Evolutionary conservation across 208 protist genomes (phyloP).

Genomic region (Crithidia brevicula): DNA sequence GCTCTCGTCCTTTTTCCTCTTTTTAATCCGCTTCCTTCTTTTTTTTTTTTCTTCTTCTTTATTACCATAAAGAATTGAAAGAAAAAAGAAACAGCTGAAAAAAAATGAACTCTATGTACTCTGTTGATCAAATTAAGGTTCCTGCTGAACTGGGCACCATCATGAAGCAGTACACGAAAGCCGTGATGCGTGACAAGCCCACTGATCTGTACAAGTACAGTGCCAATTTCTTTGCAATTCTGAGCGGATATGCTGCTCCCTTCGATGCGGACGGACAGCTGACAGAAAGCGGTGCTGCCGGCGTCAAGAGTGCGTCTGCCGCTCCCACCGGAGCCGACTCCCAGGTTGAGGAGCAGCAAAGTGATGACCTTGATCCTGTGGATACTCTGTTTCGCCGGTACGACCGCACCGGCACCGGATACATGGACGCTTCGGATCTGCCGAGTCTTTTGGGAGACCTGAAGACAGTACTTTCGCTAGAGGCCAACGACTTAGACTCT

Average conservation of each 20-base stretch:
- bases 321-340: background rate
- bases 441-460: slow-evolving; percentile 66
- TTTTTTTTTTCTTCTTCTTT: background rate
- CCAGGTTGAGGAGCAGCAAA: slow-evolving; percentile 5
- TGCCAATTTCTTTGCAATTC: slow-evolving; percentile 93
- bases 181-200: slow-evolving; percentile 83
- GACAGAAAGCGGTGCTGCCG: slow-evolving; percentile 35
- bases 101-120: slow-evolving; percentile 91
- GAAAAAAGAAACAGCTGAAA: background rate
- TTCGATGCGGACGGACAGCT: slow-evolving; percentile 84
- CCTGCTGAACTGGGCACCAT: slow-evolving; percentile 90
- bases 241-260: slow-evolving; percentile 66
- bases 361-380: slow-evolving; percentile 44
- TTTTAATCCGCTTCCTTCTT: background rate
- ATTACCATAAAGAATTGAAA: too few relatives aligned
- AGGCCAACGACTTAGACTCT: slow-evolving; percentile 53
- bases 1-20: background rate
- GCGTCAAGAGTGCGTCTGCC: background rate
- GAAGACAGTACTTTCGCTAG: slow-evolving; percentile 42
- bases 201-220: slow-evolving; percentile 92
- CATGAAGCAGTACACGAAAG: slow-evolving; percentile 94
- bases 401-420: slow-evolving; percentile 50
- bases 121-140: slow-evolving; percentile 88
- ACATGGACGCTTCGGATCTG: slow-evolving; percentile 42
- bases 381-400: slow-evolving; percentile 65